Conservation (phyloP, 1,139 yeast genomes). For the Yamadazyma mexicana region DNA sequence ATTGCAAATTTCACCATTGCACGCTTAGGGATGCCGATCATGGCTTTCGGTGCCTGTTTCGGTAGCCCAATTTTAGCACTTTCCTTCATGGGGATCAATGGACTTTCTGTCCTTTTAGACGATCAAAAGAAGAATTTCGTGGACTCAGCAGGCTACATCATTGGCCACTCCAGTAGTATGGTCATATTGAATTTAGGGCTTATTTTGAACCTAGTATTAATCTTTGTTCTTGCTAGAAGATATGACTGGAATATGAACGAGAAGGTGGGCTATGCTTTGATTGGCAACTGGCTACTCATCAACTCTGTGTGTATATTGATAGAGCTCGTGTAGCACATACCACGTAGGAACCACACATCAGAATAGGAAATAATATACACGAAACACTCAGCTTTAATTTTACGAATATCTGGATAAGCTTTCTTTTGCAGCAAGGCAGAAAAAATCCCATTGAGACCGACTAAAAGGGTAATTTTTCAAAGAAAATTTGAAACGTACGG, state of each 20-base stretch:
- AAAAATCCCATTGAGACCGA: slow-evolving; percentile 1
- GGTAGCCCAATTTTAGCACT: slow-evolving; percentile 78
- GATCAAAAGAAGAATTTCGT: slow-evolving; percentile 13
- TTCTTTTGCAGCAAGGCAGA: slow-evolving; percentile 1
- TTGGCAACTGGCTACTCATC: slow-evolving; percentile 56
- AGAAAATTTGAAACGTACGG: neutral
- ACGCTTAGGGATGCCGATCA: slow-evolving; percentile 79
- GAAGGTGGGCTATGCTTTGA: slow-evolving; percentile 52
- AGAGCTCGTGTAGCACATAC: slow-evolving; percentile 3
- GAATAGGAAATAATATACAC: too few species aligned
- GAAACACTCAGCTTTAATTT: too few species aligned
- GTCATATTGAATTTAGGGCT: slow-evolving; percentile 53
- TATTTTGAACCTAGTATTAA: slow-evolving; percentile 51
- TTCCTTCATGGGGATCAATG: slow-evolving; percentile 54
- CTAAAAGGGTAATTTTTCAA: slow-evolving; percentile 2
- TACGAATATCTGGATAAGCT: too few species aligned
- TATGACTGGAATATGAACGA: slow-evolving; percentile 68
- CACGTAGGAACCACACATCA: too few species aligned
- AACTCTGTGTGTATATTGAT: slow-evolving; percentile 35
- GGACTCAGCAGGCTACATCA: slow-evolving; percentile 18
- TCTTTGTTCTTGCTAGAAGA: slow-evolving; percentile 56
- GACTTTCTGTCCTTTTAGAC: slow-evolving; percentile 48
- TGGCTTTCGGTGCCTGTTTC: slow-evolving; percentile 94
- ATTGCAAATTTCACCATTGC: slow-evolving; percentile 85
- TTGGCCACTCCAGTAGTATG: slow-evolving; percentile 44